Evolutionary conservation across 2,329 filamentous ascomycete species (phyloP).

Genomic region (Aschersonia sp.): DNA sequence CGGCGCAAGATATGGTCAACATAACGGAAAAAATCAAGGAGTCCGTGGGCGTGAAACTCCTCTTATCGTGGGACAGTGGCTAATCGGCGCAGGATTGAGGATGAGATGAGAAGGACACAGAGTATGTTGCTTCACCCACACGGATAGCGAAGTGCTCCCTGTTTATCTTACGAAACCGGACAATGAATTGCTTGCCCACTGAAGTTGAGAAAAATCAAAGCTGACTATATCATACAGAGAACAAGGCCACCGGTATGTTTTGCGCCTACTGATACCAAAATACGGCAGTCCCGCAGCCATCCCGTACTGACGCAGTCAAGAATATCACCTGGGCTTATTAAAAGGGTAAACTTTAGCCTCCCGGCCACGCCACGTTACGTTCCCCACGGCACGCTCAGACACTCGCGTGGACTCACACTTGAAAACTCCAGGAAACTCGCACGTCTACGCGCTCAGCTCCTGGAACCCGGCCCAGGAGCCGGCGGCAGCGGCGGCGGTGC

Average conservation of each 20-base stretch:
- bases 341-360: constrained; percentile 59
- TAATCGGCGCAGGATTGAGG: constrained; percentile 67
- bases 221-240: constrained; percentile 47
- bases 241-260: constrained; percentile 86
- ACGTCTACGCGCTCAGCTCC: constrained; percentile 79
- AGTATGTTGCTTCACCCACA: constrained; percentile 34
- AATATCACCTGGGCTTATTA: constrained; percentile 93
- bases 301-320: constrained; percentile 29
- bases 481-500: constrained; percentile 66
- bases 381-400: not conserved
- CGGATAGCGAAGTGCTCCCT: too few species aligned
- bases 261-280: too few species aligned
- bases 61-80: constrained; percentile 7
- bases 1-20: constrained; percentile 67
- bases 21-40: constrained; percentile 99
- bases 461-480: constrained; percentile 73
- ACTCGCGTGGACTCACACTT: too few species aligned
- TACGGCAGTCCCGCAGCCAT: not conserved
- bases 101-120: constrained; percentile 98
- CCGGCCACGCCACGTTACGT: not conserved
- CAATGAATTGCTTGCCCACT: too few species aligned
- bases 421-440: constrained; percentile 65
- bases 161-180: too few species aligned
- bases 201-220: not conserved
- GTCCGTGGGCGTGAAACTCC: constrained; percentile 33